Conservation (phyloP, 768 basidiomycete species). For the Mrakia blollopis region DNA sequence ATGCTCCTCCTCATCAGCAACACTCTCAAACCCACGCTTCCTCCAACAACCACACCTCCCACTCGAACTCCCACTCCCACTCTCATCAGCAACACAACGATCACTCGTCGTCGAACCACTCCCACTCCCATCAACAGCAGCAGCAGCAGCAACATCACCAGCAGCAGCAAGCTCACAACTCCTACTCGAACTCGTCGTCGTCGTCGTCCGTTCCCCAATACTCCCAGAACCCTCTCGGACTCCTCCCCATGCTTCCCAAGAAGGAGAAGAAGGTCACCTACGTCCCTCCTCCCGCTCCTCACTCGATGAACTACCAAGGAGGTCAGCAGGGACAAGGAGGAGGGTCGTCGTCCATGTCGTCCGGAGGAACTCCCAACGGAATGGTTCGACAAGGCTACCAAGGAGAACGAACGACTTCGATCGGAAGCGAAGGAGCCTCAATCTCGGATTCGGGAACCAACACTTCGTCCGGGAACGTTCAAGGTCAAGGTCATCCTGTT, state of each 20-base stretch:
- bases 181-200: neutral
- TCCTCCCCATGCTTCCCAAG: neutral
- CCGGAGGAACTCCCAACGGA: neutral
- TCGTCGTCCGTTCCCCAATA: neutral
- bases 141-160: neutral
- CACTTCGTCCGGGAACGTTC: neutral
- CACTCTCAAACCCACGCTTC: no score
- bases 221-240: neutral
- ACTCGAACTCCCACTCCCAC: no score
- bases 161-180: no score
- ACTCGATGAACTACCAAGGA: neutral
- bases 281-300: neutral
- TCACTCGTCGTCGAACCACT: neutral
- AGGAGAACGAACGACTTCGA: neutral
- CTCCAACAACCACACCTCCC: neutral
- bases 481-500: slow-evolving; percentile 2
- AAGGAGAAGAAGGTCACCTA: neutral
- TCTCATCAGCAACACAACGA: neutral
- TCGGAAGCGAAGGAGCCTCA: neutral
- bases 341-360: neutral
- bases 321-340: no score
- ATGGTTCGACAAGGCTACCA: neutral
- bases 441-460: neutral
- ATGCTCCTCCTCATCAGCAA: neutral
- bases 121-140: no score